Evolutionary conservation across 106 monocot genomes (phyloP), one percentile per base, ranked within the genome.

Genomic region (Amphibolis antarctica): DNA sequence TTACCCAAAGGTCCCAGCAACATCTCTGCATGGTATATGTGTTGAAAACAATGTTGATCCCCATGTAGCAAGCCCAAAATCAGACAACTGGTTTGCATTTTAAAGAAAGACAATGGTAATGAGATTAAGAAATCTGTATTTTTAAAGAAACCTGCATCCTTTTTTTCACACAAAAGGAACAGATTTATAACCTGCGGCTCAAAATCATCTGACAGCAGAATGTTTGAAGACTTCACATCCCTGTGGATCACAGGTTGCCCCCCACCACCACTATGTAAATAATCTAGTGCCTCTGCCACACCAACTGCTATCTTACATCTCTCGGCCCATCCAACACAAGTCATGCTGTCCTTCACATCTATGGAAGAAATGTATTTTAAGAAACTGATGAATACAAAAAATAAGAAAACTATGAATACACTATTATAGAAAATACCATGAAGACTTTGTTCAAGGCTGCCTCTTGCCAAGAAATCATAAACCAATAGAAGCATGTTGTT

Each of bases 361-460:
- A 56, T 12, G 18, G 19, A 23, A 27, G 4, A 43, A 28, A 50
- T 10, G n/a, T 54, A 27, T 11, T 18, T 59, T 15, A 25, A 29
- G 31, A 29, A n/a, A 53, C 7, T 36, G 7, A 7, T 36, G 36
- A 36, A 2, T 7, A 36, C 2, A 10, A 9, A 53, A 53, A 53
- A 53, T 53, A 21, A 53, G 18, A 53, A 53, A 43, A 45, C 1
- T 21, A 44, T 3, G 30, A 19, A 5, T 14, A 47, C 27, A 25
- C n/a, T 22, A 10, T 18, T n/a, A 53, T 21, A 57, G 25, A 15
- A 49, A 1, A 28, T 70, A 81, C 85, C 81, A 54, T 85, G 81
- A 63, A 85, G 81, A 25, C 62, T 81, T 44, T 81, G 75, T 72
- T 78, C 81, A 57, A 85, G 63, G 73, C 85, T 78, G 18, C 85